Evolutionary conservation across 345 rosid genomes (phyloP), one percentile per base, ranked within the genome.

Genomic region (Trapa incisa): DNA sequence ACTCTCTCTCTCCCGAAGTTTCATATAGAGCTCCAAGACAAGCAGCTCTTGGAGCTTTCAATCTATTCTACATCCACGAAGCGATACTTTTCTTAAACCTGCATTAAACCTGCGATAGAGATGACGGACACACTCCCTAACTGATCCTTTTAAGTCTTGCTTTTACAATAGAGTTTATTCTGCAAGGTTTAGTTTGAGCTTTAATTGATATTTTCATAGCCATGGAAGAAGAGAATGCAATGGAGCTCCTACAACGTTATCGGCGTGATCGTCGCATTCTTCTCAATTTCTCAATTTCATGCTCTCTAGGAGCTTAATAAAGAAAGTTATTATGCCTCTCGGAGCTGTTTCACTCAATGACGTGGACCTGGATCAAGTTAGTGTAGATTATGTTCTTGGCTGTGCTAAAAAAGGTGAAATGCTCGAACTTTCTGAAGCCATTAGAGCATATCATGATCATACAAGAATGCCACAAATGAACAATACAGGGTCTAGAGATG

Each of bases 281-380:
- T 60, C 77, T 94, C 72, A 22, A 22, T 22, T 22, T 22, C 29
- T 22, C 29, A 94, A 89, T 75, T 94, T 86, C 73, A 79, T 94
- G 67, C 83, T 91, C 64, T 85, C 96, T 4, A 95, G 95, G 60
- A 89, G 87, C 78, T 76, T 94, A 72, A 83, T 94, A 66, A 91
- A 86, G 93, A 91, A 91, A 80, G 99, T 94, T 52, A 81, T 83
- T 42, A 89, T 94, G 96, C 97, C 99, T 71, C 97, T 97, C 66
- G 99, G 99, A 17, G 97, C 99, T 1, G 93, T 91, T 57, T 87
- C 96, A 43, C 80, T 94, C 0, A 97, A 91, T 74, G 99, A 94
- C 69, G 97, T 94, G 62, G 99, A 94, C 86, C 84, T 94, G 47
- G 97, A 94, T 75, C 99, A 91, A 94, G 96, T 94, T 78, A 91